Evolutionary conservation across 2,329 filamentous ascomycete species (phyloP), one percentile per base, ranked within the genome.

Genomic region (Knufia petricola): DNA sequence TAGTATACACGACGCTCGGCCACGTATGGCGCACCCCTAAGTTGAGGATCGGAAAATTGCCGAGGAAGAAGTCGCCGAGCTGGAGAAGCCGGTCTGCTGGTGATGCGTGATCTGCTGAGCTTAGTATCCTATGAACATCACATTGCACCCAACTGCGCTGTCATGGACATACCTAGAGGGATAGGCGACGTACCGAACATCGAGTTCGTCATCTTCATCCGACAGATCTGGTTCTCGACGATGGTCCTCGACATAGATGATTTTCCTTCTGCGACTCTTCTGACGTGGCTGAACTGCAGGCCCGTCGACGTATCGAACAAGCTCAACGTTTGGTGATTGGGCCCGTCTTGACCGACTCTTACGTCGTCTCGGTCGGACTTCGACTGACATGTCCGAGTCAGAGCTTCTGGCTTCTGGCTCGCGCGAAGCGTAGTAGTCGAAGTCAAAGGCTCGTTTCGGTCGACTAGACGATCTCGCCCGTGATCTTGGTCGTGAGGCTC

Each of bases 201-300:
- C 32, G 3, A 38, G 12, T 3, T 39, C 32, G 13, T 47, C 44
- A 24, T 39, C 44, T 4, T 47, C 44, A 15, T 32, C 24, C 7
- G 44, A 47, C 15, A 24, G 10, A 12, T 36, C 43, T 3, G 36
- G 30, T 19, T 26, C 12, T 9, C 12, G 6, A 9, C 44, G 44
- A 17, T 47, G 34, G 23, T 38, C 44, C 31, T 47, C 34, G 23
- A 47, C 21, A 30, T 39, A 39, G 19, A 47, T 34, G n/a, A 38
- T 39, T 15, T 28, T 47, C 44, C 30, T 26, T 17, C 20, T 38
- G 26, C 44, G 20, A 26, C 20, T 39, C 23, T 19, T 31, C 15
- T 28, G 19, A 13, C 31, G 42, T 38, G 32, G 32, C 26, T 6
- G 23, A 28, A n/a, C 3, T 17, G 24, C 6, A 4, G 24, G 23